Conservation (phyloP, 2,329 filamentous ascomycete genomes). For the Onygena corvina region DNA sequence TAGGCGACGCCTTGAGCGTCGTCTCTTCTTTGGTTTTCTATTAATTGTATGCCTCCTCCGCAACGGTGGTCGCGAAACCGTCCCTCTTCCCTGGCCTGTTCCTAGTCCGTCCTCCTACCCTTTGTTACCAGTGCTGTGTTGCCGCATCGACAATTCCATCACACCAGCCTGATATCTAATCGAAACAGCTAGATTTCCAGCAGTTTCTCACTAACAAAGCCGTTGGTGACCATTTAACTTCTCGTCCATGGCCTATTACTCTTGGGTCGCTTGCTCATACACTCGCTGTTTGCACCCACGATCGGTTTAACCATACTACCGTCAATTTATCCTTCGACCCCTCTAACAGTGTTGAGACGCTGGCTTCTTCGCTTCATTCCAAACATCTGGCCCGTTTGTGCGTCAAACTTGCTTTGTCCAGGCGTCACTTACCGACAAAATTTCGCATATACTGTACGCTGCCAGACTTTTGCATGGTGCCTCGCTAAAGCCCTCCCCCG, state of each 20-base stretch:
- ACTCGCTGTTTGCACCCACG: not conserved
- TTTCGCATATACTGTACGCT: not conserved
- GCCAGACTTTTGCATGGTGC: not conserved
- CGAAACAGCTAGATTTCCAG: not conserved
- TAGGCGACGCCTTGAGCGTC: not conserved
- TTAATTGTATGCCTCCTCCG: not conserved
- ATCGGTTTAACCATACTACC: too few species aligned
- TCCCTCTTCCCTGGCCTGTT: not conserved
- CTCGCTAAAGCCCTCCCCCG: not conserved
- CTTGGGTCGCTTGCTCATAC: slow-evolving; percentile 7
- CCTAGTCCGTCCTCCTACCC: slow-evolving; percentile 1
- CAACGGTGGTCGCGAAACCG: not conserved
- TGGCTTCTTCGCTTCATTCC: not conserved
- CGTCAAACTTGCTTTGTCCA: not conserved
- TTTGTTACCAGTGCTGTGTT: not conserved
- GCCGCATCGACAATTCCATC: not conserved
- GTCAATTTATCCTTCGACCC: too few species aligned
- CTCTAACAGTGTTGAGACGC: not conserved
- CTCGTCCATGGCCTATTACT: not conserved
- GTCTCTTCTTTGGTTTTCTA: not conserved
- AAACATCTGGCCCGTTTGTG: not conserved
- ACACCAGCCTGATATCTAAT: slow-evolving; percentile 3
- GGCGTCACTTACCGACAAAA: not conserved
- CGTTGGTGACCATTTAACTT: not conserved
- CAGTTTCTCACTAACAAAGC: not conserved